Evolutionary conservation across 148 eudicot genomes (phyloP).

Genomic region (Cornus kousa): DNA sequence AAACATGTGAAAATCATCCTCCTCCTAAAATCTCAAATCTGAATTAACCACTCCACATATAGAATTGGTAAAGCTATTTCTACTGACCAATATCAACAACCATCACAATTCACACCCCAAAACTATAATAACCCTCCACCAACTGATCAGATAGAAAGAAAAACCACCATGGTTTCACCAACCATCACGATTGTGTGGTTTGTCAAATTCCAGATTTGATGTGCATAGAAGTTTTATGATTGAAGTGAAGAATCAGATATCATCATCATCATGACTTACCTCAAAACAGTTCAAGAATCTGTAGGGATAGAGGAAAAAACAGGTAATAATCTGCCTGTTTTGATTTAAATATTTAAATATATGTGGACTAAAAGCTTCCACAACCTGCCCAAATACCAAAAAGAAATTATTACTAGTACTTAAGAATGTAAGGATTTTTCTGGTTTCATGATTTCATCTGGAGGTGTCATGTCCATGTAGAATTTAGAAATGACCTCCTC

Average conservation of each 20-base stretch:
- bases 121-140: conserved; percentile 10
- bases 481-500: no score
- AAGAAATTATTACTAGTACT: no score
- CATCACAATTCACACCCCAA: background rate
- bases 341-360: no score
- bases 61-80: background rate
- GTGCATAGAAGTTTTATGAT: background rate
- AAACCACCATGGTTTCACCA: background rate
- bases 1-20: background rate
- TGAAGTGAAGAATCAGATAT: background rate
- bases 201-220: background rate
- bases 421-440: no score
- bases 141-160: background rate
- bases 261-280: conserved; percentile 28
- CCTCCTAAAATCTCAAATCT: background rate
- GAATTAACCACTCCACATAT: background rate
- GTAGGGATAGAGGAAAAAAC: conserved; percentile 26
- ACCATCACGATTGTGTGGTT: background rate
- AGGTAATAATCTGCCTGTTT: no score
- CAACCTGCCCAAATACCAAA: no score
- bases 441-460: no score
- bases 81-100: background rate
- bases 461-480: no score
- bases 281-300: conserved; percentile 34
- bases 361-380: no score